Conservation (phyloP, 805 yeast species). For the Schwanniomyces sp. region DNA sequence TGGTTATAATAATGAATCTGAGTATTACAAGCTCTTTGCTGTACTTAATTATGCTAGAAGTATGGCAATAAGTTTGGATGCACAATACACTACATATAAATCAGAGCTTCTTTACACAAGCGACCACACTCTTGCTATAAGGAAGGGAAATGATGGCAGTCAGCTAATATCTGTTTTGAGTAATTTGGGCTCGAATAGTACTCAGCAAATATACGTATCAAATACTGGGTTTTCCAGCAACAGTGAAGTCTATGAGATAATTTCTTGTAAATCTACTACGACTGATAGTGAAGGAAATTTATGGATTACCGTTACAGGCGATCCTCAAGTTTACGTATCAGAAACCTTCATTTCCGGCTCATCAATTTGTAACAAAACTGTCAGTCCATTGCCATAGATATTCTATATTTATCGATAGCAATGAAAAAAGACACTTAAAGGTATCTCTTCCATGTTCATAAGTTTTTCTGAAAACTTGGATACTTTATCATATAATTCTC, state of each 20-base stretch:
- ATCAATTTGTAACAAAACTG: background rate
- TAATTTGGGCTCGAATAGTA: background rate
- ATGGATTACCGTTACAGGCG: background rate
- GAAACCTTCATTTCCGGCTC: background rate
- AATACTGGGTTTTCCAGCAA: background rate
- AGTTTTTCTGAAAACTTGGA: too few species aligned
- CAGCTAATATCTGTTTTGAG: background rate
- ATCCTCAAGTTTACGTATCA: background rate
- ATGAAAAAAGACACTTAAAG: too few species aligned
- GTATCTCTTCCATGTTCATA: too few species aligned
- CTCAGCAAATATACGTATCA: background rate
- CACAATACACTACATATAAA: background rate
- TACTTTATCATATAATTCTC: too few species aligned
- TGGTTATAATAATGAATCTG: background rate
- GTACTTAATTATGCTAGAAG: background rate
- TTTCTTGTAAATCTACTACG: background rate
- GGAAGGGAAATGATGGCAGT: background rate
- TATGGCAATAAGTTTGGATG: background rate
- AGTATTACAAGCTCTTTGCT: background rate
- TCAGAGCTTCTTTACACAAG: background rate
- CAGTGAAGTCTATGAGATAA: background rate
- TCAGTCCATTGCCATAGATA: background rate
- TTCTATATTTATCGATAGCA: too few species aligned
- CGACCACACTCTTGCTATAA: background rate
- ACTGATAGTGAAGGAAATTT: background rate